Evolutionary conservation across 164 flowering plant species (phyloP).

Genomic region (Vitis amurensis): DNA sequence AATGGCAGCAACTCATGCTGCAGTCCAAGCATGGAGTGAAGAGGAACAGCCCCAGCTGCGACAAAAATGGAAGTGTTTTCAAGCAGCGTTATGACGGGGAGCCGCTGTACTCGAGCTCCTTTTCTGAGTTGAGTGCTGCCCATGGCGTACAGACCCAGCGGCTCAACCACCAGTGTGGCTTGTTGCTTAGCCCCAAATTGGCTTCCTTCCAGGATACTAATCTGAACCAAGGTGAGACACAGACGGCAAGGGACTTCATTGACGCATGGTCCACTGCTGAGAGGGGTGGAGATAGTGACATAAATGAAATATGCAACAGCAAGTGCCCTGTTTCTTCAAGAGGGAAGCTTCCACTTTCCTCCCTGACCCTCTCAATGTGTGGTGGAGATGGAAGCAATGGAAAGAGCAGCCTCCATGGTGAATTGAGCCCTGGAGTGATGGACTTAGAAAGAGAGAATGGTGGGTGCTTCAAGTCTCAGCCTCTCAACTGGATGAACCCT

Average conservation of each 20-base stretch:
- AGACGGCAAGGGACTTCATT: slow-evolving; percentile 50
- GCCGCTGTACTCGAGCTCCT: slow-evolving; percentile 25
- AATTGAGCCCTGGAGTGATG: slow-evolving; percentile 27
- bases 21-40: slow-evolving; percentile 25
- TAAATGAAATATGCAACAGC: slow-evolving; percentile 10
- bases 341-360: slow-evolving; percentile 34
- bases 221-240: slow-evolving; percentile 18
- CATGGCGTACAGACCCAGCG: slow-evolving; percentile 13
- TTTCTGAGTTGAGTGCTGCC: slow-evolving; percentile 9
- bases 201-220: slow-evolving; percentile 2
- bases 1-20: slow-evolving; percentile 35
- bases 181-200: slow-evolving; percentile 24
- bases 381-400: slow-evolving; percentile 27
- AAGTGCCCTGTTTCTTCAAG: slow-evolving; percentile 16
- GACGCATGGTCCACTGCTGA: slow-evolving; percentile 60
- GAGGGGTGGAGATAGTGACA: slow-evolving; percentile 15
- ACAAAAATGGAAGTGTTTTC: slow-evolving; percentile 12
- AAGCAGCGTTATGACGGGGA: slow-evolving; percentile 21
- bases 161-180: slow-evolving; percentile 21
- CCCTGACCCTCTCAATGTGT: slow-evolving; percentile 59
- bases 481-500: slow-evolving; percentile 40
- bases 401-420: slow-evolving; percentile 12
- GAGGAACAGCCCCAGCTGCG: slow-evolving; percentile 7
- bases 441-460: slow-evolving; percentile 21
- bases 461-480: slow-evolving; percentile 16